A percentile compares a stretch with the other conserved stretches of the same genome.
Conservation (phyloP, 2,329 filamentous ascomycete species). For the Claviceps capensis region DNA sequence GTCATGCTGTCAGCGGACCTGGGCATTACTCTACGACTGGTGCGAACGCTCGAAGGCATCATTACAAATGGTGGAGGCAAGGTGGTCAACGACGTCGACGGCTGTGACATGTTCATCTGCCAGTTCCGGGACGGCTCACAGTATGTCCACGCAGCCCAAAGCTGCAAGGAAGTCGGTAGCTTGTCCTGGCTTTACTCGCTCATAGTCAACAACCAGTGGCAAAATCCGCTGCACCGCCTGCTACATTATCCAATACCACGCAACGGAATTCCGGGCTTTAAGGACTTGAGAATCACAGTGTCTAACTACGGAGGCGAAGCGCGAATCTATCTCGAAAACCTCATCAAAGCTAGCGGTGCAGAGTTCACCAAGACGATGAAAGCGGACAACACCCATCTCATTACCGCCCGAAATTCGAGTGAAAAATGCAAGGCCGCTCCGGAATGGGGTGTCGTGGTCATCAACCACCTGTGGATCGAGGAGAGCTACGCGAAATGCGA, state of each 20-base stretch:
- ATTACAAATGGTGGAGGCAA: constrained; percentile 58
- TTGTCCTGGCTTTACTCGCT: constrained; percentile 88
- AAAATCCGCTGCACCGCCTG: constrained; percentile 66
- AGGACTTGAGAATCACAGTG: constrained; percentile 65
- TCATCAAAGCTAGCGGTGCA: constrained; percentile 71
- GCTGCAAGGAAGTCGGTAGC: constrained; percentile 76
- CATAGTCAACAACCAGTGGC: constrained; percentile 81
- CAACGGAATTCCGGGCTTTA: constrained; percentile 66
- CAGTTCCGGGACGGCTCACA: constrained; percentile 71
- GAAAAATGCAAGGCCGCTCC: constrained; percentile 87
- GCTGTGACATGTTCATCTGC: constrained; percentile 75
- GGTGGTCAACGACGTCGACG: constrained; percentile 49
- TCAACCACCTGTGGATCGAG: constrained; percentile 96
- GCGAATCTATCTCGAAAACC: constrained; percentile 81
- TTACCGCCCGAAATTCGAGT: constrained; percentile 77
- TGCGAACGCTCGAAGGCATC: constrained; percentile 53
- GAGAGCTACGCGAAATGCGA: constrained; percentile 90
- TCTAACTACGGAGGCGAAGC: constrained; percentile 97
- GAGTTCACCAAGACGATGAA: constrained; percentile 93
- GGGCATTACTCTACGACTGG: constrained; percentile 51
- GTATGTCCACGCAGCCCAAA: constrained; percentile 63
- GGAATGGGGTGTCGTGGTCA: constrained; percentile 81
- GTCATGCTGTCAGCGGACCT: constrained; percentile 69
- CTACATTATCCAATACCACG: constrained; percentile 81
- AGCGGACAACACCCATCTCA: constrained; percentile 86